Evolutionary conservation across 352 stramenopile genomes (phyloP).

Genomic region (Phytophthora brassicae): DNA sequence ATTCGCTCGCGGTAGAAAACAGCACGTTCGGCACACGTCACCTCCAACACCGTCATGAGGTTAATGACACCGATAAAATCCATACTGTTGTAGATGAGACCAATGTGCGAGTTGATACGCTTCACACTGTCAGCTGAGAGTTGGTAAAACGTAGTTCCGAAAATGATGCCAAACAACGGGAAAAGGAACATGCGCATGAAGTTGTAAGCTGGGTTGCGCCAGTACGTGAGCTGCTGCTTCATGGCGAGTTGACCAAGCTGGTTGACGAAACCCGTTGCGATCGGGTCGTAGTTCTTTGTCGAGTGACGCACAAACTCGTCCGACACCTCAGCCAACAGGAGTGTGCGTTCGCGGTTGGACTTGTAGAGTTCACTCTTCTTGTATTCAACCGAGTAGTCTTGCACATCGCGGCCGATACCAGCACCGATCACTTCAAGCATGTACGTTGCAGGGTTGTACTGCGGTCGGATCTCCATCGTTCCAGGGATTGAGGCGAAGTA

Average conservation of each 20-base stretch:
- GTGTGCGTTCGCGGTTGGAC: not conserved
- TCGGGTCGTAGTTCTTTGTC: not conserved
- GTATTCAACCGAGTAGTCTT: not conserved
- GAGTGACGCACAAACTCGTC: not conserved
- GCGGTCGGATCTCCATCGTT: not conserved
- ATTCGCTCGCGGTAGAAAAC: conserved; percentile 46
- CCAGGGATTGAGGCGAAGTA: not conserved
- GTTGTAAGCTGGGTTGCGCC: conserved; percentile 17
- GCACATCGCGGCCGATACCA: not conserved
- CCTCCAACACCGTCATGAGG: conserved; percentile 39
- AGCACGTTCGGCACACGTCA: conserved; percentile 33
- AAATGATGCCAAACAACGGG: conserved; percentile 45
- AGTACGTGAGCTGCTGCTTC: conserved; percentile 39
- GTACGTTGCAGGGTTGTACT: not conserved
- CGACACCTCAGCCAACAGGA: not conserved
- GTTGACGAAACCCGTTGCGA: not conserved
- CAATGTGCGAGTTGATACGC: conserved; percentile 48
- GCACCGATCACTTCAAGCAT: not conserved
- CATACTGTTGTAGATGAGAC: conserved; percentile 58
- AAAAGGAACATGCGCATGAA: conserved; percentile 49
- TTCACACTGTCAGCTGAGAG: conserved; percentile 17
- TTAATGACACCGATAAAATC: conserved; percentile 46
- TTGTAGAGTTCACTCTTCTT: not conserved
- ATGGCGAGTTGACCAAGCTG: conserved; percentile 20
- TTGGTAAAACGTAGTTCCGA: conserved; percentile 55